Conservation (phyloP, 768 basidiomycete species). For the Lentinus brumalis region DNA sequence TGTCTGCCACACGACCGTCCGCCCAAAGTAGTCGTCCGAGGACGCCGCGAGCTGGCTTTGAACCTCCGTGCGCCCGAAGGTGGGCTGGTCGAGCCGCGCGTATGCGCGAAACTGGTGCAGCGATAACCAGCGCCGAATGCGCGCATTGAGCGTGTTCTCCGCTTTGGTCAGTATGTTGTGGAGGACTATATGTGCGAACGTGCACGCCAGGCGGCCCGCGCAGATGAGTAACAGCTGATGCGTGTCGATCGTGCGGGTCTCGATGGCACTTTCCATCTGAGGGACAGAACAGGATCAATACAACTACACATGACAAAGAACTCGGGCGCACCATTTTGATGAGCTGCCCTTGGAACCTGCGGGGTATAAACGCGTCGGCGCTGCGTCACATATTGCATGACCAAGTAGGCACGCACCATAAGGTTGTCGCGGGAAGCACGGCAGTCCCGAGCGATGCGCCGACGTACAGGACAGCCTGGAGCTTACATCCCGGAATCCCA, state of each 20-base stretch:
- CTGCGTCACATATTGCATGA: neutral
- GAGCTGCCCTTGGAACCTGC: constrained; percentile 67
- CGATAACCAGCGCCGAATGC: constrained; percentile 63
- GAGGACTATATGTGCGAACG: constrained; percentile 48
- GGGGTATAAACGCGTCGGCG: neutral
- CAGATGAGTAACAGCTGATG: constrained; percentile 54
- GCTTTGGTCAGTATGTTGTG: constrained; percentile 24
- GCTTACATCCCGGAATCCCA: constrained; percentile 50
- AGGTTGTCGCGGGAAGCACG: constrained; percentile 58
- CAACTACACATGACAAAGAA: too few relatives aligned
- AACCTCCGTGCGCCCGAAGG: constrained; percentile 65
- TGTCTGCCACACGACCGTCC: constrained; percentile 58
- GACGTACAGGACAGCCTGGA: constrained; percentile 49
- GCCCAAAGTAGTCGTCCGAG: constrained; percentile 42
- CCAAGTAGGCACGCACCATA: constrained; percentile 47
- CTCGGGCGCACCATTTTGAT: constrained; percentile 50
- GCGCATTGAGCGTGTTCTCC: constrained; percentile 46
- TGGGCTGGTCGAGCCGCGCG: constrained; percentile 73
- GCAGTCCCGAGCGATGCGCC: constrained; percentile 44
- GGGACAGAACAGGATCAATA: neutral
- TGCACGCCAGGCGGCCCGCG: constrained; percentile 53
- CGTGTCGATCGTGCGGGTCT: constrained; percentile 60
- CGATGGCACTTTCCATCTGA: constrained; percentile 66
- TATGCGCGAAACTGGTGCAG: constrained; percentile 64
- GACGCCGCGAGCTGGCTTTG: constrained; percentile 62